phyloP scores from a whole-genome alignment of 306 rosid species.

The Cucumis melo region DNA sequence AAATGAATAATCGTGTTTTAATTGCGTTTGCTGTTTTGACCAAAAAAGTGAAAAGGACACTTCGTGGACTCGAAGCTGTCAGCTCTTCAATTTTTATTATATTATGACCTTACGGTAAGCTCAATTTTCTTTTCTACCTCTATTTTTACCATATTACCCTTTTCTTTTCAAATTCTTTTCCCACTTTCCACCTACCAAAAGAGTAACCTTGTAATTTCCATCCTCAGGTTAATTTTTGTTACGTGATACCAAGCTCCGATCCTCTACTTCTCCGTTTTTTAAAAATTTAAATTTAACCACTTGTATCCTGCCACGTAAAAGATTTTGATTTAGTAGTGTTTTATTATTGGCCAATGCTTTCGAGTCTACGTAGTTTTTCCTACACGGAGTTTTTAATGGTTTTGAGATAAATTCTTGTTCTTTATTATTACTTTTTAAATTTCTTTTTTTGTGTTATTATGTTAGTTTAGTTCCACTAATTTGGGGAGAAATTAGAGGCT shows the following conservation, averaged over 20 bases:
- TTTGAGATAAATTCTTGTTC: background rate
- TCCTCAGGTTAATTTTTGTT: background rate
- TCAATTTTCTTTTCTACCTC: background rate
- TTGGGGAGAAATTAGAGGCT: background rate
- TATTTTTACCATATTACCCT: background rate
- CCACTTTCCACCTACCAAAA: background rate
- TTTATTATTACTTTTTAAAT: background rate
- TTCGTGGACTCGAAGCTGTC: constrained; percentile 6
- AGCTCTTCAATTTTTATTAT: background rate
- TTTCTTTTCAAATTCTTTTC: background rate
- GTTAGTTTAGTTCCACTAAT: constrained; percentile 1
- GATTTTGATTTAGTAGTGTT: rapidly evolving
- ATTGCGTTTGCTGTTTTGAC: constrained; percentile 9
- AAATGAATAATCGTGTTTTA: constrained; percentile 3
- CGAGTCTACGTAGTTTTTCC: background rate
- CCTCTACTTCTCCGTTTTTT: background rate
- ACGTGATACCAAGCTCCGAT: background rate
- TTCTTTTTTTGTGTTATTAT: background rate
- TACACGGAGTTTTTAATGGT: background rate
- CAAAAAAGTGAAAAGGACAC: background rate
- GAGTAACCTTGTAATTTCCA: background rate
- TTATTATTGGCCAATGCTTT: background rate
- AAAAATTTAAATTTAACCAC: rapidly evolving
- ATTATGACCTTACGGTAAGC: background rate
- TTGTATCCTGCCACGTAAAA: background rate